Evolutionary conservation across 2,329 filamentous ascomycete species (phyloP), one percentile per base, ranked within the genome.

Genomic region (Ophiocordyceps camponoti-floridani): DNA sequence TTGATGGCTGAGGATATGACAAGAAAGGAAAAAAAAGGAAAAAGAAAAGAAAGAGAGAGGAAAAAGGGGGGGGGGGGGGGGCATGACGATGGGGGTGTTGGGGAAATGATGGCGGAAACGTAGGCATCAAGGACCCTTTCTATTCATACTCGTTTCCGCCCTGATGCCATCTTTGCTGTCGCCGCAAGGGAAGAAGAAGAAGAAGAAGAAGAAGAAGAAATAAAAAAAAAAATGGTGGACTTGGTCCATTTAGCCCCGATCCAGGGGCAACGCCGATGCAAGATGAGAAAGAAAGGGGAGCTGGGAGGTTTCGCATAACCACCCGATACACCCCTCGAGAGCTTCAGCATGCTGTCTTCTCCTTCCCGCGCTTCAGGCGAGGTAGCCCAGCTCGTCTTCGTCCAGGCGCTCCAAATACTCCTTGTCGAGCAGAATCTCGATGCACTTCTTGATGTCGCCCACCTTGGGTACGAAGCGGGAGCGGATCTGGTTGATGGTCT

Each of bases 381-480:
- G 78, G 62, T 96, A 96, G 46, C 89, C 86, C 48, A 98, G 74
- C 59, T 95, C 87, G 57, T 96, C 91, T 45, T 85, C 87, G 42
- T 96, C 91, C 47, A 96, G 68, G 46, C 91, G 84, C 70, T 98
- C 91, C 43, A 98, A 76, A 57, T 98, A 98, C 63, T 98, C 91
- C 71, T 98, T 98, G 70, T 98, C 91, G 51, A 98, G 80, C 38
- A 98, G 73, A 51, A 94, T 94, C 64, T 98, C 91, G 60, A 98
- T 96, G 64, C 91, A 95, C 69, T 96, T 98, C 72, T 98, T 98
- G 75, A 98, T 98, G 54, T 98, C 91, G 14, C 77, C 72, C 28
- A 98, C 75, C 66, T 94, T 94, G 38, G 91, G 91, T 47, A 87
- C 79, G 64, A 98, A 98, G 38, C 91, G 84, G 40, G 79, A 80